Conservation (phyloP, 306 rosid genomes). For the Styphnolobium japonicum region DNA sequence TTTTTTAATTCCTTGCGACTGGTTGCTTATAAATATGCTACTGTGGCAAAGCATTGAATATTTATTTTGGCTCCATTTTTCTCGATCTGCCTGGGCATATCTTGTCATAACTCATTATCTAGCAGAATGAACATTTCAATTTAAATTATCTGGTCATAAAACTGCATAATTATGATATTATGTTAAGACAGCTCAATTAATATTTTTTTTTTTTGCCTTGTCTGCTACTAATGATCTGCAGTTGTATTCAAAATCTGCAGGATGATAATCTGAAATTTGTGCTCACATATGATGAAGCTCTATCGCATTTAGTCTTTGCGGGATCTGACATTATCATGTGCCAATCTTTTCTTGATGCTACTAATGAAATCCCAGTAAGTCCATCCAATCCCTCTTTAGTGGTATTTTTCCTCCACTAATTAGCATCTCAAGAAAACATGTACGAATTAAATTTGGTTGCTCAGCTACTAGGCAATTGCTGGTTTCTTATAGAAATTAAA, state of each 20-base stretch:
- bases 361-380: slow-evolving; percentile 68
- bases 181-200: not conserved
- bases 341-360: slow-evolving; percentile 68
- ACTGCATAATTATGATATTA: not conserved
- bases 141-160: not conserved
- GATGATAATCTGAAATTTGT: slow-evolving; percentile 46
- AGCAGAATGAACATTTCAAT: not conserved
- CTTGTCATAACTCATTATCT: slow-evolving; percentile 5
- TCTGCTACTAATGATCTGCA: slow-evolving; percentile 13
- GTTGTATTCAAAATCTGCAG: slow-evolving; percentile 43
- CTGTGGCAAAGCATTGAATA: not conserved
- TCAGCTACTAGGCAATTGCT: not conserved
- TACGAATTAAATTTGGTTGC: not conserved
- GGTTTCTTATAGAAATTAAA: not conserved
- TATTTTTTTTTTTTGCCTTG: not conserved
- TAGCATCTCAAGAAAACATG: not conserved
- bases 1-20: slow-evolving; percentile 3
- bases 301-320: slow-evolving; percentile 63
- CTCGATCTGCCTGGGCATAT: not conserved
- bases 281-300: slow-evolving; percentile 47
- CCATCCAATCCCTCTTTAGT: slow-evolving; percentile 8
- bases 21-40: not conserved
- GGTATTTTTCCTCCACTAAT: not conserved
- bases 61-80: not conserved
- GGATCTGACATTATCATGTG: slow-evolving; percentile 82